Evolutionary conservation across 768 basidiomycete genomes (phyloP), one percentile per base, ranked within the genome.

Genomic region (Hebeloma cylindrosporum): DNA sequence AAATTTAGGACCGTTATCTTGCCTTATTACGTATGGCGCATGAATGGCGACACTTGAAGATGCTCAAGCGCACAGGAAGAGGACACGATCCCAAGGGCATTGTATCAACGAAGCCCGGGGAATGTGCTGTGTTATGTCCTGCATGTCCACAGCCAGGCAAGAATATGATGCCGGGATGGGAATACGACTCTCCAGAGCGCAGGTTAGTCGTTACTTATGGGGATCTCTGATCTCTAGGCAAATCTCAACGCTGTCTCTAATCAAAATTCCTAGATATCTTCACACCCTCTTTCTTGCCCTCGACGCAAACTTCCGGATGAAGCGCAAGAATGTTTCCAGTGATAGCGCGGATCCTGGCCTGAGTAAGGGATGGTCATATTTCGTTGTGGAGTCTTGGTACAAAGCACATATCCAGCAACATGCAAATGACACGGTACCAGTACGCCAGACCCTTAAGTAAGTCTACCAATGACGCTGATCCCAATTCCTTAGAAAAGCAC

Each of bases 91-190:
- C 43, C 7, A 21, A 13, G 0, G 59, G 65, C 6, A 37, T 43
- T 16, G n/a, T n/a, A 2, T 40, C 13, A 11, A 64, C 63, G 3
- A 32, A 37, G 16, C 45, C 44, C 4, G 64, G 69, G 1, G 56
- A 58, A 45, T 53, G 60, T 7, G 61, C 60, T 0, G 48, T 67
- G 1, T 41, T 45, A 3, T 69, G 66, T 37, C 63, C 62, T 5
- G 64, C 65, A 4, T 71, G 69, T 44, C 69, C 67, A 0, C 60
- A 61, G 0, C 63, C 61, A 0, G 60, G 49, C 0, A 49, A 59
- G 1, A 68, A 69, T 42, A 43, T 70, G 3, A 53, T 57, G 1
- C 31, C 36, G 1, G 50, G 53, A 18, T 68, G 60, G 62, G 32
- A 54, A 18, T 27, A 52, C 1, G 52, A 49, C 5, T 25, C 50